Evolutionary conservation across 2,329 filamentous ascomycete genomes (phyloP).

Genomic region (Claviceps arundinis): DNA sequence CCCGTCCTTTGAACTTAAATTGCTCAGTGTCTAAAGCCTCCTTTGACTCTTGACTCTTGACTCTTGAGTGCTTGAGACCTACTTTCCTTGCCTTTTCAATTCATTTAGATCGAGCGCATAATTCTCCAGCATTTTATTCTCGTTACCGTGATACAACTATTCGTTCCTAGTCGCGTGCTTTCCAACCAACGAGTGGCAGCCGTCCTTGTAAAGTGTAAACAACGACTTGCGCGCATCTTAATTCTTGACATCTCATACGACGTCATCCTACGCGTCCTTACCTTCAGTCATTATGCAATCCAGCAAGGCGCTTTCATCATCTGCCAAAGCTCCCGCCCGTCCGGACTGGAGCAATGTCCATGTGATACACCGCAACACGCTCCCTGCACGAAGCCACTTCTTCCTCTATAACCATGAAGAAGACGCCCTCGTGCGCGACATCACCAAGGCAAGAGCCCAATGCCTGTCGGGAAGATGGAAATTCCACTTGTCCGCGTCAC

Average conservation of each 20-base stretch:
- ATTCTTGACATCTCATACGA: background rate
- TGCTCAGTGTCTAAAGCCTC: too few species aligned
- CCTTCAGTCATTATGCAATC: background rate
- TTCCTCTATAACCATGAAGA: conserved; percentile 35
- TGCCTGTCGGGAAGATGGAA: conserved; percentile 42
- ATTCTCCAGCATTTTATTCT: background rate
- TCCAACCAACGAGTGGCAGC: background rate
- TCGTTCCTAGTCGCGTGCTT: background rate
- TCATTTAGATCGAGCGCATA: too few species aligned
- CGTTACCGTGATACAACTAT: background rate
- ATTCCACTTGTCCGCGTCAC: conserved; percentile 34
- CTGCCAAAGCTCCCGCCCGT: background rate
- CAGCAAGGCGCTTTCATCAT: background rate
- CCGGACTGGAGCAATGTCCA: conserved; percentile 51
- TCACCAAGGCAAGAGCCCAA: conserved; percentile 23
- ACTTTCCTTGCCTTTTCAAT: too few species aligned
- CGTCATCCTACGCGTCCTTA: background rate
- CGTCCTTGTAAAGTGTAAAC: background rate
- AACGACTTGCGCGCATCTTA: background rate
- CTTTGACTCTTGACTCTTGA: too few species aligned
- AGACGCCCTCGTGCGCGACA: conserved; percentile 32
- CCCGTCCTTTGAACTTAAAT: too few species aligned
- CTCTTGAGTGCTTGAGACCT: too few species aligned
- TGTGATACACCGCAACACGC: conserved; percentile 45
- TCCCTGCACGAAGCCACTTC: conserved; percentile 44